Conservation (phyloP, 768 basidiomycete species). For the Podaxis sp. region DNA sequence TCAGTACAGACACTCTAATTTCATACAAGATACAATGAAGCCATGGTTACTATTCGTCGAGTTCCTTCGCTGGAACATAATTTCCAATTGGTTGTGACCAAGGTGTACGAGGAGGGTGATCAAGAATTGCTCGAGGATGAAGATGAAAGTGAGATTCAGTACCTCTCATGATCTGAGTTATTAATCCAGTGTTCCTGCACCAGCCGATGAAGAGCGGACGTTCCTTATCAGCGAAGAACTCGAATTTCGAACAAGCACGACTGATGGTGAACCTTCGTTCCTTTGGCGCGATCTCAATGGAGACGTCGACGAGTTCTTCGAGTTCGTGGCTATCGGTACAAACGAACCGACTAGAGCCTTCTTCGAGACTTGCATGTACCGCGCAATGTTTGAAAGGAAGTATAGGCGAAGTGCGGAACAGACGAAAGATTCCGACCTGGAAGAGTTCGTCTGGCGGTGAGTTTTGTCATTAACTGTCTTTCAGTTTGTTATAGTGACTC, state of each 20-base stretch:
- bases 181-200: not conserved
- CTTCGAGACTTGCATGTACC: slow-evolving; percentile 92
- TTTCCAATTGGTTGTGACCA: slow-evolving; percentile 91
- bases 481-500: not conserved
- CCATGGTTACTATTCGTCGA: slow-evolving; percentile 90
- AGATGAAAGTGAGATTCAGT: slow-evolving; percentile 65
- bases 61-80: slow-evolving; percentile 72
- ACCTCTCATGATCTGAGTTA: not conserved
- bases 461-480: slow-evolving; percentile 24
- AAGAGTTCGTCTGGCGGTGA: slow-evolving; percentile 80
- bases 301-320: slow-evolving; percentile 89
- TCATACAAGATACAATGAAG: slow-evolving; percentile 79
- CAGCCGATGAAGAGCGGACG: slow-evolving; percentile 91
- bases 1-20: slow-evolving; percentile 5
- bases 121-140: slow-evolving; percentile 93
- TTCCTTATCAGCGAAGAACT: slow-evolving; percentile 91
- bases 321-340: slow-evolving; percentile 79
- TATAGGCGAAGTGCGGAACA: slow-evolving; percentile 68
- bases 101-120: slow-evolving; percentile 96
- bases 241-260: slow-evolving; percentile 73
- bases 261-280: slow-evolving; percentile 75
- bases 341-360: slow-evolving; percentile 81
- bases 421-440: slow-evolving; percentile 61
- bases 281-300: slow-evolving; percentile 91
- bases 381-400: slow-evolving; percentile 96